Base-by-base conservation (phyloP, 257 asterid genomes). In the Lavandula angustifolia region DNA sequence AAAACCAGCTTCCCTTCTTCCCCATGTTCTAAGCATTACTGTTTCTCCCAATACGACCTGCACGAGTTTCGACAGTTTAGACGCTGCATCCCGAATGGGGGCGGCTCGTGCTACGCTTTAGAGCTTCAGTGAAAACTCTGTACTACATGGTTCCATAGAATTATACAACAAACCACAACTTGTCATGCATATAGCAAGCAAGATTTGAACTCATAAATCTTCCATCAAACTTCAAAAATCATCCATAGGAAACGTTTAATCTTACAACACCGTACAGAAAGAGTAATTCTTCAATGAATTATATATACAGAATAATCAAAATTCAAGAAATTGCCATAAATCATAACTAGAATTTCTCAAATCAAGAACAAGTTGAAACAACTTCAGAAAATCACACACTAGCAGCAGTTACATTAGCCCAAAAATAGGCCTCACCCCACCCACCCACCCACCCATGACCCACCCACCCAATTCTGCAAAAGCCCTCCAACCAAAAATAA, bases 1-100 rank as follows among this genome's bases (percentile, higher is more conserved):
- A 87, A 84, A 86, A 76, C 97, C 96, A 94, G 84, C 91, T 84
- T 72, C 97, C 94, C 86, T 81, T 90, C 90, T 88, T 87, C 76
- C 97, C 99, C 99, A 94, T 94, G 38, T 55, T 80, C 72, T 76
- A 64, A 83, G 94, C 97, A 92, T 85, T 83, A 88, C 90, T 82
- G n/a, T 81, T 69, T 64, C 85, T 65, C 76, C 89, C 86, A 72
- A 65, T 18, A 78, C 53, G 68, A 59, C 33, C 61, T 35, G 66
- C 61, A 71, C 9, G 4, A 61, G 16, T 48, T 11, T n/a, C 18
- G 53, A 63, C 53, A 42, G 13, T 40, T 72, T 17, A 64, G 46
- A 1, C 69, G 42, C 31, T 13, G 62, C 49, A 69, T 47, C 59
- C 66, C 63, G 56, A 54, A 44, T 13, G n/a, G n/a, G 7, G 8